phyloP scores from a whole-genome alignment of 441 rosid species.

The Bruguiera hainesii region DNA sequence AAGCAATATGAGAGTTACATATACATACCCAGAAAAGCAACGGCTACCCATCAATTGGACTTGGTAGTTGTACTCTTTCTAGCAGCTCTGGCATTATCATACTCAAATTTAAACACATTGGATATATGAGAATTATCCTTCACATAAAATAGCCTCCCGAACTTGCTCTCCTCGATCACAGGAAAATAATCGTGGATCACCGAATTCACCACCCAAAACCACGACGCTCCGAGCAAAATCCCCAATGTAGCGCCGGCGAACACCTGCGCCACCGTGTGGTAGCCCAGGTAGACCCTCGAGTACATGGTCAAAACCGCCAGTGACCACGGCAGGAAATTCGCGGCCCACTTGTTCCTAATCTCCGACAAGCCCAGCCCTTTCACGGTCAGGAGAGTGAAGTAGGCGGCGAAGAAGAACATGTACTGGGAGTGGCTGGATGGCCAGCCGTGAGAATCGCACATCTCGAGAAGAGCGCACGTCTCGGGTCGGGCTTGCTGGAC shows the following conservation, averaged over 20 bases:
- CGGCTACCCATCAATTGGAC: conserved; percentile 31
- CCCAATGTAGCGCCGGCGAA: conserved; percentile 78
- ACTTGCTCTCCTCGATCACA: conserved; percentile 62
- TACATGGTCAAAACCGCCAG: conserved; percentile 69
- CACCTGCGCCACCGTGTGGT: conserved; percentile 79
- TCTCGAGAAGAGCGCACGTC: conserved; percentile 74
- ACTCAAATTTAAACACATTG: conserved; percentile 83
- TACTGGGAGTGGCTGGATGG: conserved; percentile 91
- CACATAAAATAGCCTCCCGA: conserved; percentile 68
- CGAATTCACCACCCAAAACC: conserved; percentile 84
- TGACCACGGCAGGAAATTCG: conserved; percentile 48
- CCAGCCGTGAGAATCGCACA: conserved; percentile 97
- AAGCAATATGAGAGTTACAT: background rate
- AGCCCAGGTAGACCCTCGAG: conserved; percentile 90
- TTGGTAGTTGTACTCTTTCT: conserved; percentile 47
- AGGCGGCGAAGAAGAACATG: conserved; percentile 83
- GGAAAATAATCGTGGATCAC: conserved; percentile 48
- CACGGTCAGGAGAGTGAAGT: conserved; percentile 47
- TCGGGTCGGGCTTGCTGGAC: conserved; percentile 87
- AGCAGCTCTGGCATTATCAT: conserved; percentile 84
- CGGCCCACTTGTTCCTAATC: conserved; percentile 40
- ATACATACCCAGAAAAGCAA: conserved; percentile 26
- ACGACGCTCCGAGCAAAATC: conserved; percentile 47
- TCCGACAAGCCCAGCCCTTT: conserved; percentile 59
- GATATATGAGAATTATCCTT: conserved; percentile 94